Evolutionary conservation across 257 asterid species (phyloP).

Genomic region (Cynanchum wilfordii): DNA sequence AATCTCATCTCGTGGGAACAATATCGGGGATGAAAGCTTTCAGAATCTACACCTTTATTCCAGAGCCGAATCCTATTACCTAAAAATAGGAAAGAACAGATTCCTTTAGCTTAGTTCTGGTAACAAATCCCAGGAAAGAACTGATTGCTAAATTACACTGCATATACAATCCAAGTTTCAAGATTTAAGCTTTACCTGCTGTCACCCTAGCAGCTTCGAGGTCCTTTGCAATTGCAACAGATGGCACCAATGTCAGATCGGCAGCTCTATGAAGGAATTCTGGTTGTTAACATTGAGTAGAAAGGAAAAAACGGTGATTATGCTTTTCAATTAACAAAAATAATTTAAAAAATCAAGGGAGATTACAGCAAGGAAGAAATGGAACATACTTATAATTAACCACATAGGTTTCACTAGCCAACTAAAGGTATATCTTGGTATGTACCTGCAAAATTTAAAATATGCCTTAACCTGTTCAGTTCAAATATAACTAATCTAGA

Average conservation of each 20-base stretch:
- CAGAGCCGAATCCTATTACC: constrained; percentile 81
- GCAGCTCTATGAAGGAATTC: constrained; percentile 95
- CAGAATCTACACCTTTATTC: constrained; percentile 98
- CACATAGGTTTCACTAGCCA: constrained; percentile 98
- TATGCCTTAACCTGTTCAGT: constrained; percentile 24
- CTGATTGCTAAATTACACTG: constrained; percentile 3
- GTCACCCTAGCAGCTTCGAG: constrained; percentile 75
- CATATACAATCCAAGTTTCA: constrained; percentile 1
- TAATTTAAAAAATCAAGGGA: neutral
- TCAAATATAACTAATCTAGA: neutral
- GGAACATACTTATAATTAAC: constrained; percentile 67
- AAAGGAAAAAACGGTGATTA: neutral
- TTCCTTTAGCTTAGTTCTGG: neutral
- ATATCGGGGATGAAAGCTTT: constrained; percentile 77
- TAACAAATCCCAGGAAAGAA: neutral
- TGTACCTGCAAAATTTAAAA: constrained; percentile 56
- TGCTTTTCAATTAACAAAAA: neutral
- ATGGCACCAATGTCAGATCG: constrained; percentile 89
- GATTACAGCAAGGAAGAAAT: constrained; percentile 5
- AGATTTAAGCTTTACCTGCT: constrained; percentile 44
- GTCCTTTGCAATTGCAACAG: constrained; percentile 93
- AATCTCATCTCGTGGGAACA: constrained; percentile 67
- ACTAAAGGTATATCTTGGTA: constrained; percentile 91
- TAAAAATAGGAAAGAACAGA: constrained; percentile 22
- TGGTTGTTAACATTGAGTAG: constrained; percentile 23